Percentiles rank a stretch among this genome's conserved stretches.
Evolutionary conservation across 805 yeast species (phyloP).

Genomic region (Wickerhamomyces silvicola): DNA sequence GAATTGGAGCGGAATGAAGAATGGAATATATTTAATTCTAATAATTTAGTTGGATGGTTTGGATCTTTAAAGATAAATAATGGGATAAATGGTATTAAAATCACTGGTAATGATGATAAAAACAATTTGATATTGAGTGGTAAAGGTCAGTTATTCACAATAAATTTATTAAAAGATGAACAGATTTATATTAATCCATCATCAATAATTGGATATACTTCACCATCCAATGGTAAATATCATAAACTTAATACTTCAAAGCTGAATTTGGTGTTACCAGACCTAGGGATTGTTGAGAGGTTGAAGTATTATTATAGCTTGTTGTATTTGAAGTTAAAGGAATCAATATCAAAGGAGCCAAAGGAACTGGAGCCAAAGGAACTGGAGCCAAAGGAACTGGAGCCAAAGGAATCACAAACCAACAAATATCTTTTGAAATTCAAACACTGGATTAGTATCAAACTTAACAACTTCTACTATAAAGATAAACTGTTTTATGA

Average conservation of each 20-base stretch:
- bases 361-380: background rate
- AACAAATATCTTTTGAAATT: constrained; percentile 3
- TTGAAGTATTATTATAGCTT: background rate
- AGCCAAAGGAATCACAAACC: constrained; percentile 1
- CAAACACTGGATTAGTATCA: constrained; percentile 10
- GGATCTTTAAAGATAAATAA: constrained; percentile 11
- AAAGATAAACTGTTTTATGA: constrained; percentile 19
- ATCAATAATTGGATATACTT: constrained; percentile 13
- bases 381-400: constrained; percentile 1
- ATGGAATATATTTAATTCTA: constrained; percentile 12
- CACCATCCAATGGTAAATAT: constrained; percentile 8
- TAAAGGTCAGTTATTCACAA: constrained; percentile 22
- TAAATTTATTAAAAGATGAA: constrained; percentile 20
- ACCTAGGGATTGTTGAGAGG: no score
- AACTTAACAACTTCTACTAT: constrained; percentile 9
- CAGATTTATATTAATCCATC: constrained; percentile 16
- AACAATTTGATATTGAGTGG: constrained; percentile 27
- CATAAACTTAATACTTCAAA: constrained; percentile 3
- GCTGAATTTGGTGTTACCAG: no score
- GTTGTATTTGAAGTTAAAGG: background rate
- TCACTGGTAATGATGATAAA: constrained; percentile 12
- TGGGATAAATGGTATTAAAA: constrained; percentile 6
- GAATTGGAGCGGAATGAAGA: constrained; percentile 5
- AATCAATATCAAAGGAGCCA: no score
- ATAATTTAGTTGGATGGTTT: constrained; percentile 15